phyloP scores from a whole-genome alignment of 2,329 filamentous ascomycete species.

The Penicillium corylophilum region DNA sequence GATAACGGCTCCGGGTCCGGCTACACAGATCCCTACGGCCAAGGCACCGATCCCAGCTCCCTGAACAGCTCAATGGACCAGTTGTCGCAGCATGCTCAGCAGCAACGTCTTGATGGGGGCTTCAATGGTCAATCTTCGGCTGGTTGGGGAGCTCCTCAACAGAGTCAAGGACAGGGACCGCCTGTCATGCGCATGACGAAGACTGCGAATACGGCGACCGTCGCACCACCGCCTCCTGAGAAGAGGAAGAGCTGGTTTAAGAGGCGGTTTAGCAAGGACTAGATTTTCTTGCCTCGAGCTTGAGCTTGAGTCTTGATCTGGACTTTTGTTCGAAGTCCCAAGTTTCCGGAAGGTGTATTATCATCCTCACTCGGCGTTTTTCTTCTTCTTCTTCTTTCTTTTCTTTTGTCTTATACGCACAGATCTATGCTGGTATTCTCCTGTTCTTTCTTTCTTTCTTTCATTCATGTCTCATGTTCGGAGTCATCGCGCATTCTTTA shows the following conservation, averaged over 20 bases:
- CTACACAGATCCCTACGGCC: conserved; percentile 70
- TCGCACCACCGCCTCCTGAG: conserved; percentile 32
- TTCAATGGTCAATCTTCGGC: conserved; percentile 17
- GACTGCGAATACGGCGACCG: conserved; percentile 10
- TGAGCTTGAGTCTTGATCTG: neutral
- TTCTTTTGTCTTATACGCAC: neutral
- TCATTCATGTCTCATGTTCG: neutral
- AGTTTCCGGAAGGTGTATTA: conserved; percentile 13
- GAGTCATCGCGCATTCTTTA: conserved; percentile 13
- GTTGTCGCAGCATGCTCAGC: conserved; percentile 50
- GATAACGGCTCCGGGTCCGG: conserved; percentile 80
- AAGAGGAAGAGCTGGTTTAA: conserved; percentile 92
- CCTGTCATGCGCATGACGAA: conserved; percentile 15
- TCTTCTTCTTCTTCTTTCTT: too few species aligned
- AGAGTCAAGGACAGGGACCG: conserved; percentile 25
- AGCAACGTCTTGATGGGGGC: conserved; percentile 13
- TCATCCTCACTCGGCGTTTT: conserved; percentile 6
- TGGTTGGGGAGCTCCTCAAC: too few species aligned
- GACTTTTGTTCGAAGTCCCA: neutral
- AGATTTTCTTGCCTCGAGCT: neutral
- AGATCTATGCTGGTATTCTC: neutral
- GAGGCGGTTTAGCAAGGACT: conserved; percentile 67
- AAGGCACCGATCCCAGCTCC: conserved; percentile 87
- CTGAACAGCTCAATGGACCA: conserved; percentile 90
- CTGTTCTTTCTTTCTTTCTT: neutral